Percentiles rank a stretch among this genome's conserved stretches.
These are phyloP conservation scores for Tylopilus sp. DNA, from an alignment of 768 basidiomycete genomes.

Conservation along the genomic window DNA sequence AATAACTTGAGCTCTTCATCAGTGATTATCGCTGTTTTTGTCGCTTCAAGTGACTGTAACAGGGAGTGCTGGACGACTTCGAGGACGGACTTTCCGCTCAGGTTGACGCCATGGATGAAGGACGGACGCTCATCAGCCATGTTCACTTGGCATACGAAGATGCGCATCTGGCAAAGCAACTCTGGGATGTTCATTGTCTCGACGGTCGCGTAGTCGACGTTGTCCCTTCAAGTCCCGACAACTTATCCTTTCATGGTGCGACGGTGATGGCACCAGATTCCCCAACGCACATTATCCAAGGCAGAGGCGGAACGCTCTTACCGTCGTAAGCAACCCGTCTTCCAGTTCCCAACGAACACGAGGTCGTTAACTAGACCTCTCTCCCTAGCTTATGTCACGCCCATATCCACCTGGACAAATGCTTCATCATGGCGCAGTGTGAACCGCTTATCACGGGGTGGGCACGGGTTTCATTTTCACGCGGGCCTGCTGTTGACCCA, in stretches of 20 bases:
- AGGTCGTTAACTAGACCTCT: constrained; percentile 7
- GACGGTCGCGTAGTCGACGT: constrained; percentile 27
- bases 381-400: constrained; percentile 51
- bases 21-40: neutral
- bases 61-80: neutral
- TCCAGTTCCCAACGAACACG: constrained; percentile 5
- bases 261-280: neutral
- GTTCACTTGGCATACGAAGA: constrained; percentile 32
- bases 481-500: neutral
- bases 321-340: constrained; percentile 30
- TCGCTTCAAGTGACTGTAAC: neutral
- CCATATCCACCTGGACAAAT: constrained; percentile 68
- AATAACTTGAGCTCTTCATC: too few species aligned
- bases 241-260: too few species aligned
- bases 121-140: constrained; percentile 20
- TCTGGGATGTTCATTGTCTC: constrained; percentile 33
- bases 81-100: too few species aligned
- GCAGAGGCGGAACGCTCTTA: constrained; percentile 29
- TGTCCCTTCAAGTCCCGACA: too few species aligned
- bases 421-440: constrained; percentile 58
- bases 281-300: constrained; percentile 13
- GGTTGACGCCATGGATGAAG: constrained; percentile 1
- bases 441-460: constrained; percentile 51
- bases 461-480: constrained; percentile 7
- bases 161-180: constrained; percentile 20